These are phyloP conservation scores for Cyclotella distinguenda DNA, from an alignment of 108 stramenopile species.

Conservation along the genomic window DNA sequence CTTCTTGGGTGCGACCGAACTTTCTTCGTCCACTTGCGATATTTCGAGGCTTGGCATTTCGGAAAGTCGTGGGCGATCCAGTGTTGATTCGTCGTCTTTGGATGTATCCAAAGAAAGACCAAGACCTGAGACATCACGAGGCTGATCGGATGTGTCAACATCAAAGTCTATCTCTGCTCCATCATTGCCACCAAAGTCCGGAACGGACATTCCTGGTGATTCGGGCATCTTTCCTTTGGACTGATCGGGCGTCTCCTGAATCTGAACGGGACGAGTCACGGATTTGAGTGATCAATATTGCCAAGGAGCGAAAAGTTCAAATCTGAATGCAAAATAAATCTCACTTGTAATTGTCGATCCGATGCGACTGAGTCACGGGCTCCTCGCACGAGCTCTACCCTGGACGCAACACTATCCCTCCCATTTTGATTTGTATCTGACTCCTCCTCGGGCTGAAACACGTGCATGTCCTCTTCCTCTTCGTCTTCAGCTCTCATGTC, in stretches of 20 bases:
- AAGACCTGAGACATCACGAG: conserved; percentile 37
- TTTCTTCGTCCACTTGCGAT: conserved; percentile 33
- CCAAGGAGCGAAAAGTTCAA: too few species aligned
- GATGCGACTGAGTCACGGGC: conserved; percentile 48
- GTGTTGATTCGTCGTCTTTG: conserved; percentile 53
- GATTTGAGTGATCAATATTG: too few species aligned
- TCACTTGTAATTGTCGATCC: conserved; percentile 51
- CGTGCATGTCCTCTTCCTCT: conserved; percentile 42
- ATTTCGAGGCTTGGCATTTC: conserved; percentile 50
- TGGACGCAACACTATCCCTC: conserved; percentile 52
- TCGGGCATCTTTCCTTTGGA: conserved; percentile 17
- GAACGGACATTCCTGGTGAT: conserved; percentile 23
- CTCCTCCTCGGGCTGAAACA: conserved; percentile 52
- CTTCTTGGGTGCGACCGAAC: conserved; percentile 34
- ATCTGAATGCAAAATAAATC: conserved; percentile 2
- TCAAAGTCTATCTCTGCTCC: conserved; percentile 44
- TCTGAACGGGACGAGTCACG: background rate
- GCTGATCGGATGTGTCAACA: conserved; percentile 27
- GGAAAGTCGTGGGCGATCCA: conserved; percentile 25
- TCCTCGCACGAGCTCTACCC: conserved; percentile 80
- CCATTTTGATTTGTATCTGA: conserved; percentile 35
- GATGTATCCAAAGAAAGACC: conserved; percentile 44
- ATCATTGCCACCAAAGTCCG: conserved; percentile 26
- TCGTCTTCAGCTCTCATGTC: conserved; percentile 62
- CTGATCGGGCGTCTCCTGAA: conserved; percentile 42